These are phyloP conservation scores for Eucalyptus pauciflora DNA, from an alignment of 345 rosid genomes.

Conservation along the genomic window DNA sequence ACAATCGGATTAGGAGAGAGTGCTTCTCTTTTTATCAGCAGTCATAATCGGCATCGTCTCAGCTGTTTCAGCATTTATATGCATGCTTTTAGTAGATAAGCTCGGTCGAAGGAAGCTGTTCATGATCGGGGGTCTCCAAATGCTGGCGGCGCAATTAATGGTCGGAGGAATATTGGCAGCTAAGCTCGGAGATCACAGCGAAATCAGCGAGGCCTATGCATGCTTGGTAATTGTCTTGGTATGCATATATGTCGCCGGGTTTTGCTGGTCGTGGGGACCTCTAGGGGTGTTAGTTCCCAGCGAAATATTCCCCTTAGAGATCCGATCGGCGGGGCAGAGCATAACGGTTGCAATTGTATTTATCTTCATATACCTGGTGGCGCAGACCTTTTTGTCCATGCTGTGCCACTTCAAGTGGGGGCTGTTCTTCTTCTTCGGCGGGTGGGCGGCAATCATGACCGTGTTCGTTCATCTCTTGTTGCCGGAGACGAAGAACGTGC, in stretches of 20 bases:
- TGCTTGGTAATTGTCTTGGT: conserved; percentile 13
- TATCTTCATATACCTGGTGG: conserved; percentile 22
- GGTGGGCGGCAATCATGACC: conserved; percentile 34
- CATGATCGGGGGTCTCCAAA: conserved; percentile 38
- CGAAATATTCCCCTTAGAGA: conserved; percentile 30
- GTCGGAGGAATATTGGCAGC: conserved; percentile 30
- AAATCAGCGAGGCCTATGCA: conserved; percentile 20
- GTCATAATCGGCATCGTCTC: conserved; percentile 27
- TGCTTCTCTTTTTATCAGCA: conserved; percentile 42
- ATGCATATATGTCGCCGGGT: conserved; percentile 18
- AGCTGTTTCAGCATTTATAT: conserved; percentile 11
- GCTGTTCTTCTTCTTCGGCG: conserved; percentile 33
- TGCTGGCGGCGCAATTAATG: conserved; percentile 41
- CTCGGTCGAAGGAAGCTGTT: conserved; percentile 41
- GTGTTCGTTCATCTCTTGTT: conserved; percentile 15
- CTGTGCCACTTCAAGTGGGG: conserved; percentile 30
- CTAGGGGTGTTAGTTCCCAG: conserved; percentile 35
- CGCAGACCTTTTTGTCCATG: conserved; percentile 22
- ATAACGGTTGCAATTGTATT: conserved; percentile 21
- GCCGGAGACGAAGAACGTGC: conserved; percentile 31
- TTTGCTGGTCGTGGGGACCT: conserved; percentile 44
- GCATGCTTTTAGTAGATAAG: conserved; percentile 51
- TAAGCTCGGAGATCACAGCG: conserved; percentile 37
- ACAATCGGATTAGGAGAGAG: conserved; percentile 59
- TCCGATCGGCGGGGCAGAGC: conserved; percentile 28